These are phyloP conservation scores for Knufia fluminis DNA, from an alignment of 2,329 filamentous ascomycete species.

Conservation along the genomic window DNA sequence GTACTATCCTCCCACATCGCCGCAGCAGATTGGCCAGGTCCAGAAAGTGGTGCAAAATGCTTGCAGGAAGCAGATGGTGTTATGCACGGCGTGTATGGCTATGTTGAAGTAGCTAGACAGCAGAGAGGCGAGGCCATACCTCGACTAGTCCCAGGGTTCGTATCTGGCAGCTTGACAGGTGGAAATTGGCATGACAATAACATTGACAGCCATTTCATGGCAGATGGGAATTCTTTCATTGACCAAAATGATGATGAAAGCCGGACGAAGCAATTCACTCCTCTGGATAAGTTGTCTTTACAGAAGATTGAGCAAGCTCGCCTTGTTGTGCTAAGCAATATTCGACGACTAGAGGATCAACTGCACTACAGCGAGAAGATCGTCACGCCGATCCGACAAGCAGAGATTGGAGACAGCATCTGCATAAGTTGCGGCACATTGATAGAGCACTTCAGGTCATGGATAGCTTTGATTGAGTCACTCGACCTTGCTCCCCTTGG, in stretches of 20 bases:
- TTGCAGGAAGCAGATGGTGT: constrained; percentile 96
- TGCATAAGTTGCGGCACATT: constrained; percentile 71
- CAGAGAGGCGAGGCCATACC: constrained; percentile 90
- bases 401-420: constrained; percentile 70
- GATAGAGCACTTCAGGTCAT: constrained; percentile 79
- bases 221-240: constrained; percentile 60
- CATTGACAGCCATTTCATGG: constrained; percentile 53
- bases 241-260: constrained; percentile 78
- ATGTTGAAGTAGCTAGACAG: constrained; percentile 88
- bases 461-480: constrained; percentile 82
- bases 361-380: constrained; percentile 71
- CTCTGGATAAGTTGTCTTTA: constrained; percentile 66
- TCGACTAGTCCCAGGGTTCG: constrained; percentile 85
- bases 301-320: constrained; percentile 80
- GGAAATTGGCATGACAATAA: constrained; percentile 77
- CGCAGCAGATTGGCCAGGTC: constrained; percentile 87
- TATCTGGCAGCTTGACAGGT: constrained; percentile 71
- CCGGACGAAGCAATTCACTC: constrained; percentile 55
- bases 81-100: constrained; percentile 85
- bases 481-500: constrained; percentile 76
- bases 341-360: constrained; percentile 79
- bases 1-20: constrained; percentile 97
- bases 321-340: constrained; percentile 72
- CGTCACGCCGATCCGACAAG: constrained; percentile 67
- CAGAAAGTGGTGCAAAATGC: constrained; percentile 90